Percentiles rank a stretch among this genome's conserved stretches.
These are phyloP conservation scores for Symbiodinium pilosum DNA, from an alignment of 73 alveolate species.

Conservation along the genomic window DNA sequence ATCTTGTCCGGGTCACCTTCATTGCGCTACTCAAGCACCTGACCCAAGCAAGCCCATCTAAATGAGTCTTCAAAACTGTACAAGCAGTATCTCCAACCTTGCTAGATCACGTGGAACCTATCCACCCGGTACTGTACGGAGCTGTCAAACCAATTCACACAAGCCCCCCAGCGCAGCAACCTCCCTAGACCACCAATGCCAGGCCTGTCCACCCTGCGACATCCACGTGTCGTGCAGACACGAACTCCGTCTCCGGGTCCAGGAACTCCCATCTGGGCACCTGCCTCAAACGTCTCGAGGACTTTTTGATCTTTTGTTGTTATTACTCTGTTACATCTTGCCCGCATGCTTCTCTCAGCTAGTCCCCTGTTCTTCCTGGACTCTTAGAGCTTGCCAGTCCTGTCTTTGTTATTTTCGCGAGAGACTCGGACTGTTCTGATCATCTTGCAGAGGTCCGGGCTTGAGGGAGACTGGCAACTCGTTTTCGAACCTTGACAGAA, in stretches of 20 bases:
- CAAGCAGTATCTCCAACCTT: not conserved
- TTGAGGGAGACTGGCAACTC: not conserved
- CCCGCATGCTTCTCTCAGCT: no score
- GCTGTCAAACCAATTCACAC: not conserved
- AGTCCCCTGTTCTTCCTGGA: no score
- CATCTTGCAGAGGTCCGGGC: no score
- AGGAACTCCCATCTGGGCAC: conserved; percentile 46
- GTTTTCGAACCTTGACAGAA: not conserved
- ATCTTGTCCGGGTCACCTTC: conserved; percentile 47
- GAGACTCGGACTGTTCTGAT: no score
- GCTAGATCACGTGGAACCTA: not conserved
- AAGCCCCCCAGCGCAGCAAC: not conserved
- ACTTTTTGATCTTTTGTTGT: no score
- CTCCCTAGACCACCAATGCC: not conserved
- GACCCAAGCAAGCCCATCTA: not conserved
- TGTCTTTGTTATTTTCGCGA: no score
- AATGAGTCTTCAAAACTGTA: not conserved
- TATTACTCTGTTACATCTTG: no score
- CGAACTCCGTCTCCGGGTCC: conserved; percentile 94
- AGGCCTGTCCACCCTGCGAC: conserved; percentile 75
- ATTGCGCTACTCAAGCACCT: not conserved
- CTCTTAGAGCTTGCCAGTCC: no score
- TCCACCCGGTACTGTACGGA: not conserved
- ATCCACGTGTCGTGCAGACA: conserved; percentile 89
- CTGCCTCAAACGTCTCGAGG: not conserved